These are phyloP conservation scores for Kodamaea ohmeri DNA, from an alignment of 1,139 yeast genomes.

Conservation along the genomic window DNA sequence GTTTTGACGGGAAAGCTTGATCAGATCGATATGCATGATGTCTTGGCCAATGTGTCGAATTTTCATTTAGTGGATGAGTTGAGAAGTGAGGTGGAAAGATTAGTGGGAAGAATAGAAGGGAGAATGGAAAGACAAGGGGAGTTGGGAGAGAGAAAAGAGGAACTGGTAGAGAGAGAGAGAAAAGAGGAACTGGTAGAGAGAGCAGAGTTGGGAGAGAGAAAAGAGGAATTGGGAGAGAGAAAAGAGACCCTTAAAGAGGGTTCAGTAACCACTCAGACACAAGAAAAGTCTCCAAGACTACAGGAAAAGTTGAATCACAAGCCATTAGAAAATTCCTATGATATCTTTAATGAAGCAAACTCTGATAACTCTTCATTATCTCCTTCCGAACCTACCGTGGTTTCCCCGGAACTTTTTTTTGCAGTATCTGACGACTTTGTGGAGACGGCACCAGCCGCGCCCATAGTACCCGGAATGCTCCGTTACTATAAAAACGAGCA, in stretches of 20 bases:
- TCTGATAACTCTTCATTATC: no score
- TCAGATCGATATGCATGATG: constrained; percentile 9
- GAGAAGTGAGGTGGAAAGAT: constrained; percentile 21
- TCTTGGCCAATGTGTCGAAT: constrained; percentile 10
- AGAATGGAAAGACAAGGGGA: not conserved
- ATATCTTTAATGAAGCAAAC: no score
- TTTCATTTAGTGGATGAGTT: constrained; percentile 21
- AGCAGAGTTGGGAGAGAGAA: not conserved
- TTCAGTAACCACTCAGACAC: no score
- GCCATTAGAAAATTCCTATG: no score
- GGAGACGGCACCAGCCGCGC: constrained; percentile 28
- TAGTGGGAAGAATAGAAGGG: constrained; percentile 9
- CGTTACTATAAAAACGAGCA: constrained; percentile 40
- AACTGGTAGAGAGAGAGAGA: not conserved
- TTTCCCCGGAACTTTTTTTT: constrained; percentile 11
- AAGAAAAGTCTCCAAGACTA: no score
- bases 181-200: not conserved
- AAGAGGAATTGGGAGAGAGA: not conserved
- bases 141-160: not conserved
- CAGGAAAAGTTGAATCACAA: no score
- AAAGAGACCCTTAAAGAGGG: no score
- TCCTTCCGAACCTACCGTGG: not conserved
- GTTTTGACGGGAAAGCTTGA: constrained; percentile 12
- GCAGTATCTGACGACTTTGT: constrained; percentile 28
- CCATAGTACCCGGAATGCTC: constrained; percentile 17